phyloP scores from a whole-genome alignment of 148 eudicot genomes.

The Beta vulgaris region DNA sequence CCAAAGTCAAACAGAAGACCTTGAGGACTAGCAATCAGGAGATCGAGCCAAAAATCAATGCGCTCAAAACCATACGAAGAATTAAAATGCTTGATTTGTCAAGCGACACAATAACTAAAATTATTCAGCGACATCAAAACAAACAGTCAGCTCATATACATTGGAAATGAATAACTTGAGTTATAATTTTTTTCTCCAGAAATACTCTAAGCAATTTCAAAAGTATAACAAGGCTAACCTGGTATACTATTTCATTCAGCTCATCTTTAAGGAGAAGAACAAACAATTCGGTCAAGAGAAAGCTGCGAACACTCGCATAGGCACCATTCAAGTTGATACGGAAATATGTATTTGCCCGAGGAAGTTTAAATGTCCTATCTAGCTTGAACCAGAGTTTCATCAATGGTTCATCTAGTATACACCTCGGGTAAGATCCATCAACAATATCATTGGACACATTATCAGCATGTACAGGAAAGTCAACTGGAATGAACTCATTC shows the following conservation, averaged over 20 bases:
- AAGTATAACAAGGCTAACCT: conserved; percentile 46
- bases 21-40: no score
- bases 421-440: conserved; percentile 50
- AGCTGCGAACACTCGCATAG: conserved; percentile 52
- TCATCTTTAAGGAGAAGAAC: conserved; percentile 83
- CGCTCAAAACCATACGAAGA: no score
- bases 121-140: no score
- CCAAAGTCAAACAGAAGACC: no score
- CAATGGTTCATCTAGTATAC: conserved; percentile 78
- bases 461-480: conserved; percentile 68
- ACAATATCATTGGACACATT: conserved; percentile 35
- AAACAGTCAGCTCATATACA: no score
- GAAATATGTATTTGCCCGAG: conserved; percentile 96
- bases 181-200: background rate
- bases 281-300: conserved; percentile 82
- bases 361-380: conserved; percentile 78
- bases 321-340: conserved; percentile 79
- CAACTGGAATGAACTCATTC: conserved; percentile 83
- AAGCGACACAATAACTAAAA: no score
- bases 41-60: no score
- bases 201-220: background rate
- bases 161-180: no score
- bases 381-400: conserved; percentile 93
- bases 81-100: no score
- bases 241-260: conserved; percentile 86